Conservation (phyloP, 2,329 filamentous ascomycete species). For the Lasiodiplodia hormozganensis region DNA sequence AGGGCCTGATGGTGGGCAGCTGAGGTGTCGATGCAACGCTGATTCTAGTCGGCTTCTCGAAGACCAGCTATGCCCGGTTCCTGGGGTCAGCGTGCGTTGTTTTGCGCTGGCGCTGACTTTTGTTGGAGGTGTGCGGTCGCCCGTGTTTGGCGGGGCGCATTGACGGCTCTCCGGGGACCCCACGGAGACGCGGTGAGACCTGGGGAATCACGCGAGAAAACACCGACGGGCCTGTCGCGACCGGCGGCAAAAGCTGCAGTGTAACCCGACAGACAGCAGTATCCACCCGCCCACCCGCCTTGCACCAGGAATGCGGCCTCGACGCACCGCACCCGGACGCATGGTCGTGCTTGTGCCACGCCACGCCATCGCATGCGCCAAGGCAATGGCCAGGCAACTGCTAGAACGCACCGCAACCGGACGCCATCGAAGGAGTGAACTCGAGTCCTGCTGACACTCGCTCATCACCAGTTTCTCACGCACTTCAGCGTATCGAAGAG, state of each 20-base stretch:
- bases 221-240: background rate
- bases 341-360: background rate
- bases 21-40: background rate
- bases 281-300: background rate
- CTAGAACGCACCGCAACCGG: background rate
- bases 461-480: background rate
- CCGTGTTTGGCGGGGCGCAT: background rate
- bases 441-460: slow-evolving; percentile 9
- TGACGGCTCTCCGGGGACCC: background rate
- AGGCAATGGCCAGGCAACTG: slow-evolving; percentile 1
- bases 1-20: background rate
- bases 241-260: slow-evolving; percentile 5
- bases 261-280: background rate
- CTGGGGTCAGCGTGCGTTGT: background rate
- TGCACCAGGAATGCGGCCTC: background rate
- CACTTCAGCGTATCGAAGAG: background rate
- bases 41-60: background rate
- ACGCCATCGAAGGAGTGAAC: background rate
- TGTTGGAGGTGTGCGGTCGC: background rate
- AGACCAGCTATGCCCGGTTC: background rate
- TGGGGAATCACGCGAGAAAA: slow-evolving; percentile 21
- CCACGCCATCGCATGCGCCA: slow-evolving; percentile 3
- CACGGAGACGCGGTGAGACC: slow-evolving; percentile 16
- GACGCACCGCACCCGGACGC: slow-evolving; percentile 2
- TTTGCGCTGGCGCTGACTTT: background rate